Base-by-base conservation (phyloP, 2,329 filamentous ascomycete species). In the Periconia macrospinosa region DNA sequence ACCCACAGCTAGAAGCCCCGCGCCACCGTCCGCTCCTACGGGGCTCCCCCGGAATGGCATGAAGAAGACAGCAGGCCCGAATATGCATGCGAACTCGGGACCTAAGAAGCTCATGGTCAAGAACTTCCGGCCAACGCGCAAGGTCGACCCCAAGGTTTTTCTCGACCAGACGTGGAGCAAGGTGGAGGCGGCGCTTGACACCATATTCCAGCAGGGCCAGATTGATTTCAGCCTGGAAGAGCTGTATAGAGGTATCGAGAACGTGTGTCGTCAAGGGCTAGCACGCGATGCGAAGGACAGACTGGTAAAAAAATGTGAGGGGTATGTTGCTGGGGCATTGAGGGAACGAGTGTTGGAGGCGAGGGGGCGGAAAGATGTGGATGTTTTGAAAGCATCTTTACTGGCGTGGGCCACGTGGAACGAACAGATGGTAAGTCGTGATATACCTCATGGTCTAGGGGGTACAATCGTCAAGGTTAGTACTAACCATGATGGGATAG, bases 31-130 rank as follows among this genome's bases (percentile, higher is more conserved):
- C 47, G 80, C 78, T 60, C 53, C 74, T 17, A 53, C 42, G 63
- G 61, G 72, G 41, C 64, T 62, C 65, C 6, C 33, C 33, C 74
- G 61, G 58, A 75, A 61, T 67, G 76, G 67, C 49, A 65, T 63
- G 51, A 70, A 70, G 56, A 69, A 66, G 41, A 6, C 33, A n/a
- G 73, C 71, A 50, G 78, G 78, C 47, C 90, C 92, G 68, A 89
- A 88, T 62, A 87, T 91, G 13, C 86, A 90, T 65, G 80, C 82
- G 11, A 64, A 53, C 41, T 46, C 53, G 17, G 92, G 91, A 30
- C 87, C 91, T 18, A 92, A 89, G 79, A 92, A 89, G 75, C 83
- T 99, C 44, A 84, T 93, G n/a, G 90, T 99, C 65, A 96, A 96
- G 83, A 97, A 97, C 71, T 82, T 97, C 59, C 86, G 88, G 54